A percentile compares a stretch with the other conserved stretches of the same genome.
phyloP scores from a whole-genome alignment of 2,329 filamentous ascomycete species.

The Ambrosiella xylebori region DNA sequence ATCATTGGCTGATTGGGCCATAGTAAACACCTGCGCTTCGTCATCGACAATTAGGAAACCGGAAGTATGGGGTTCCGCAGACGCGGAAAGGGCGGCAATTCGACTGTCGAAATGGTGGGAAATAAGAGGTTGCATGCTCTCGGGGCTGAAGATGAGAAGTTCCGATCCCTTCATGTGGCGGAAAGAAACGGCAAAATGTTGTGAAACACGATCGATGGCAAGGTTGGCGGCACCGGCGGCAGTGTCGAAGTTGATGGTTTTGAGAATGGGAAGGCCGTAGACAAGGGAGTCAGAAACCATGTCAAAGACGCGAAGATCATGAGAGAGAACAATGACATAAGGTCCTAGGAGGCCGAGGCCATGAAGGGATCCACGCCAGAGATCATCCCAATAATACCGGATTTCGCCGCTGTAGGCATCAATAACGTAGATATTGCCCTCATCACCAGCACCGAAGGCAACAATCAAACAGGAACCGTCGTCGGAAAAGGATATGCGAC shows the following conservation, averaged over 20 bases:
- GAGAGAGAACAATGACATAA: conserved; percentile 58
- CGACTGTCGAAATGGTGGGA: conserved; percentile 37
- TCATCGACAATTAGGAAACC: conserved; percentile 65
- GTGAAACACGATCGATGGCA: conserved; percentile 48
- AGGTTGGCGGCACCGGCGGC: conserved; percentile 40
- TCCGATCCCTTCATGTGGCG: conserved; percentile 30
- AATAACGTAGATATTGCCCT: conserved; percentile 56
- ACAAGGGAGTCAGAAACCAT: conserved; percentile 60
- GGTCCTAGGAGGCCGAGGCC: conserved; percentile 56
- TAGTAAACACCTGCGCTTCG: conserved; percentile 52
- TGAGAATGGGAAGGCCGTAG: conserved; percentile 34
- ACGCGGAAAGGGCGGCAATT: conserved; percentile 40
- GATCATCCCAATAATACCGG: conserved; percentile 46
- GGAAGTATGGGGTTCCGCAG: conserved; percentile 33
- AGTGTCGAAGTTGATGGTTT: conserved; percentile 29
- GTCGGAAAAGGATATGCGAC: conserved; percentile 59
- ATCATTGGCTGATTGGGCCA: conserved; percentile 41
- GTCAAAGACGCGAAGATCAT: conserved; percentile 64
- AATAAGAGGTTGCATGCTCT: conserved; percentile 40
- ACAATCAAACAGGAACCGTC: conserved; percentile 73
- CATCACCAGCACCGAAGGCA: conserved; percentile 35
- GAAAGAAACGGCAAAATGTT: conserved; percentile 49
- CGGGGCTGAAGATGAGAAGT: conserved; percentile 50
- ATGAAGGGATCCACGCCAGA: conserved; percentile 48
- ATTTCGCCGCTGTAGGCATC: conserved; percentile 53